A percentile compares a stretch with the other conserved stretches of the same genome.
Conservation (phyloP, 345 rosid genomes). For the Linum usitatissimum region DNA sequence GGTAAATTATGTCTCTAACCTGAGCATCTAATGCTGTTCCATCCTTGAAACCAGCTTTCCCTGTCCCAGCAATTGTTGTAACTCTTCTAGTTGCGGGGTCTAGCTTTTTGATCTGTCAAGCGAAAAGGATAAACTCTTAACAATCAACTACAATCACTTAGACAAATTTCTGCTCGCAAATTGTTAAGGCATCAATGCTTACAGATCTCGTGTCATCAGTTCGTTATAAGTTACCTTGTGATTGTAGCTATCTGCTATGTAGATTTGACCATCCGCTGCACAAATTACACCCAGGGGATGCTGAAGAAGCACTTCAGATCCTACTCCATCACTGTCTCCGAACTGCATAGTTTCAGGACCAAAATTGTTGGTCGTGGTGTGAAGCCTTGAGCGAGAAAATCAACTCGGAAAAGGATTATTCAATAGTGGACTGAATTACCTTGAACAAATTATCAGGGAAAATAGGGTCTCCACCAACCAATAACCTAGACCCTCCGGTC, state of each 20-base stretch:
- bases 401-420: no score
- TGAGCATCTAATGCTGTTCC: constrained; percentile 60
- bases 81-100: constrained; percentile 66
- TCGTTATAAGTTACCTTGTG: constrained; percentile 50
- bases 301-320: constrained; percentile 85
- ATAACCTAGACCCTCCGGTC: constrained; percentile 79
- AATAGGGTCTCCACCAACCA: constrained; percentile 79
- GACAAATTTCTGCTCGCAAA: background rate
- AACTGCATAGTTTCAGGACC: constrained; percentile 39
- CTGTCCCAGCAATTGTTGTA: constrained; percentile 76
- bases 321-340: constrained; percentile 84
- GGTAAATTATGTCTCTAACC: constrained; percentile 30
- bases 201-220: background rate
- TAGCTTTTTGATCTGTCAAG: constrained; percentile 69
- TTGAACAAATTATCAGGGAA: constrained; percentile 77
- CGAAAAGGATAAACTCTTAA: constrained; percentile 5
- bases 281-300: constrained; percentile 85
- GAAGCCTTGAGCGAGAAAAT: no score
- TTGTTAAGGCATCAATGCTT: background rate
- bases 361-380: no score
- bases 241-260: constrained; percentile 83
- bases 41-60: constrained; percentile 89
- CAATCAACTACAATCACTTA: background rate
- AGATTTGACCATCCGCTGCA: constrained; percentile 58
- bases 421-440: constrained; percentile 27